Percentiles rank a stretch among this genome's conserved stretches.
These are phyloP conservation scores for Nidula niveotomentosa DNA, from an alignment of 1,284 basidiomycete genomes.

Conservation along the genomic window DNA sequence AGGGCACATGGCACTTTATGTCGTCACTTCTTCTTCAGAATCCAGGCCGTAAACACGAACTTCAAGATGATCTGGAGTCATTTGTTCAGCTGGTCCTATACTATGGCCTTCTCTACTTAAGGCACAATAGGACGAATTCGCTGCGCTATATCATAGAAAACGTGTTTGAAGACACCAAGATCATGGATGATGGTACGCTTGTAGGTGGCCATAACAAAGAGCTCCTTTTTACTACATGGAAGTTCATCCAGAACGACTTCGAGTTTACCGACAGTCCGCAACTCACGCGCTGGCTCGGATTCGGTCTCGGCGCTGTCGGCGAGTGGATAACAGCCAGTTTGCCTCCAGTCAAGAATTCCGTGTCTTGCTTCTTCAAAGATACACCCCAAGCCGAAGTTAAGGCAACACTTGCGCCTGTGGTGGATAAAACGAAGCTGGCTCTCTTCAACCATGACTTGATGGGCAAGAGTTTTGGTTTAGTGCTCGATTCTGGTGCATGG, in stretches of 20 bases:
- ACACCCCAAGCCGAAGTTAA: too few relatives aligned
- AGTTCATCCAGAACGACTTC: not conserved
- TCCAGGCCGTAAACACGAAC: not conserved
- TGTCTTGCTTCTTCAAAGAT: too few relatives aligned
- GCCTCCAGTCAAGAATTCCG: too few relatives aligned
- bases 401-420: too few relatives aligned
- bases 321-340: not conserved
- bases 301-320: not conserved
- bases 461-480: too few relatives aligned
- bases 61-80: constrained; percentile 11
- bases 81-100: constrained; percentile 7
- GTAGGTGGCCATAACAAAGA: not conserved
- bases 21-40: constrained; percentile 4
- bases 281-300: not conserved
- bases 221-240: not conserved
- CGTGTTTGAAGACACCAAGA: not conserved
- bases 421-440: too few relatives aligned
- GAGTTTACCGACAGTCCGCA: not conserved
- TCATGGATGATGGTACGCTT: not conserved
- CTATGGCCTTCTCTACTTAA: not conserved
- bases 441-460: too few relatives aligned
- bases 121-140: not conserved
- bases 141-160: not conserved
- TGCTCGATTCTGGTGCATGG: too few relatives aligned
- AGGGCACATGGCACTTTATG: constrained; percentile 11